Percentiles rank a stretch among this genome's conserved stretches.
Conservation (phyloP, 176 grass and related monocot genomes). For the Cocos nucifera region DNA sequence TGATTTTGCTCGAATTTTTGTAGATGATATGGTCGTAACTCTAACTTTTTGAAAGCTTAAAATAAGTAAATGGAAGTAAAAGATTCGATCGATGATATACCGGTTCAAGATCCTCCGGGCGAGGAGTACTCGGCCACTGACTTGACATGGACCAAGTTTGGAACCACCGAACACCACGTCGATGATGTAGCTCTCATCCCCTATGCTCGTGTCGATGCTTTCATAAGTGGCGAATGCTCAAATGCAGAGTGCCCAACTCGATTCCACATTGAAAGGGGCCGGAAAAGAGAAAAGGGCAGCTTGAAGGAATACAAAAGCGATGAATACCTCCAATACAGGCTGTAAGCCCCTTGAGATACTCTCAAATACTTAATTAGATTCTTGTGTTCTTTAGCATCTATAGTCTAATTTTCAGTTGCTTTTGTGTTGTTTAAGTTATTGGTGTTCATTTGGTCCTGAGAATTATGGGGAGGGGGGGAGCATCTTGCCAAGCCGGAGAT, state of each 20-base stretch:
- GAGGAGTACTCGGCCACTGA: constrained; percentile 77
- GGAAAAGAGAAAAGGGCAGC: constrained; percentile 62
- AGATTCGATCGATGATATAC: constrained; percentile 52
- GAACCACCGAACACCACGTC: constrained; percentile 50
- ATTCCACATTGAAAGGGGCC: constrained; percentile 75
- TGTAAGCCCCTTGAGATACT: constrained; percentile 26
- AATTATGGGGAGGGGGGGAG: constrained; percentile 68
- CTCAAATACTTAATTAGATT: neutral
- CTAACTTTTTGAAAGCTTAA: no score
- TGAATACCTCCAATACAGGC: constrained; percentile 66
- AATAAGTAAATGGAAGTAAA: constrained; percentile 22
- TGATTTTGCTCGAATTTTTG: no score
- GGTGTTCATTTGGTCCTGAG: constrained; percentile 95
- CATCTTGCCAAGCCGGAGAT: constrained; percentile 76
- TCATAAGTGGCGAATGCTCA: constrained; percentile 66
- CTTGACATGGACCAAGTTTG: constrained; percentile 57
- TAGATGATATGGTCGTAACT: no score
- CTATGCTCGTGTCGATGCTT: constrained; percentile 60
- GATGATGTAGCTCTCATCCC: constrained; percentile 80
- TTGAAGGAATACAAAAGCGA: constrained; percentile 57
- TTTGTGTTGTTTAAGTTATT: constrained; percentile 37
- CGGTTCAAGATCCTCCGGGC: constrained; percentile 57
- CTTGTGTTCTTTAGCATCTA: neutral
- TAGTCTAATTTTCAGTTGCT: no score
- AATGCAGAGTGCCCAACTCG: constrained; percentile 66